phyloP scores from a whole-genome alignment of 2,329 filamentous ascomycete genomes.

The Botrytis medusae region DNA sequence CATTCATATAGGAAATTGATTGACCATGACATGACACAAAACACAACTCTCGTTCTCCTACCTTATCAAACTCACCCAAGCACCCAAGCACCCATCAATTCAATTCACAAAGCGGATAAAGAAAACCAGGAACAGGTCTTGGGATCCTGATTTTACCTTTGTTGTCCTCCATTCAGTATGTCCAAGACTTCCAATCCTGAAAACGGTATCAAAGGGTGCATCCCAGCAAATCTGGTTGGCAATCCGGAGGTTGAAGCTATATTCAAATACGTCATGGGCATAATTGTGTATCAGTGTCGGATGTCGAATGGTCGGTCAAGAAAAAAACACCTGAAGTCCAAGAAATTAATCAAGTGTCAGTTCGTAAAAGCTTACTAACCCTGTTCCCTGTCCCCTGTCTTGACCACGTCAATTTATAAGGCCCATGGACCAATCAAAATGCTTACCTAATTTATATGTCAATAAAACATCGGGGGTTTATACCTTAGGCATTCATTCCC shows the following conservation, averaged over 20 bases:
- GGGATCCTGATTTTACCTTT: not conserved
- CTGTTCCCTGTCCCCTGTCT: not conserved
- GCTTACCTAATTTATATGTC: not conserved
- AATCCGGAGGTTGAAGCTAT: not conserved
- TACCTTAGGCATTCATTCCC: not conserved
- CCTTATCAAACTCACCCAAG: not conserved
- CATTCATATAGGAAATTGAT: not conserved
- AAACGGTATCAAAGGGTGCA: not conserved
- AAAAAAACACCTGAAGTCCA: not conserved
- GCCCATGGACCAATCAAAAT: not conserved
- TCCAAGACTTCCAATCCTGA: not conserved
- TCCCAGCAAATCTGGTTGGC: not conserved
- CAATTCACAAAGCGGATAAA: not conserved
- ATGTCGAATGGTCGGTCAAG: not conserved
- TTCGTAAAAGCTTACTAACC: not conserved
- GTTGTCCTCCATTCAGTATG: not conserved
- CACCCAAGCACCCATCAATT: constrained; percentile 1
- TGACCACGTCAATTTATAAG: not conserved
- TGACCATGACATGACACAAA: constrained; percentile 4
- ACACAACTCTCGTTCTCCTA: not conserved
- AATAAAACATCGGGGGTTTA: not conserved
- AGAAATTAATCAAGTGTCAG: too few species aligned
- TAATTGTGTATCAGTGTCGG: too few species aligned
- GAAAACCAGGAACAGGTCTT: constrained; percentile 9
- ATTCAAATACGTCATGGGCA: constrained; percentile 1